Evolutionary conservation across 345 rosid genomes (phyloP), one percentile per base, ranked within the genome.

Genomic region (Excoecaria agallocha): DNA sequence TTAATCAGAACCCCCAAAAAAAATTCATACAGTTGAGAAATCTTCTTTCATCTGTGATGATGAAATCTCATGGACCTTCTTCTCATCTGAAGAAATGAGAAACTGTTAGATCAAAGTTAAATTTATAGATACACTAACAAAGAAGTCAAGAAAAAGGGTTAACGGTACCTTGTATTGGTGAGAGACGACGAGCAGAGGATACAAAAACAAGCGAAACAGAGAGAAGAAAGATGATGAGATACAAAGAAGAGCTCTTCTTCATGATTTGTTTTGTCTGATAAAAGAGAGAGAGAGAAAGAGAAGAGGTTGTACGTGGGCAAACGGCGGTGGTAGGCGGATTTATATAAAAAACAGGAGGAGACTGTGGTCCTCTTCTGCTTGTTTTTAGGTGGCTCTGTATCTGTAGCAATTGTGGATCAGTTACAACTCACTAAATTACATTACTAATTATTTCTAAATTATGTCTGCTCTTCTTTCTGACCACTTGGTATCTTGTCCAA

Each of bases 101-200:
- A 70, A 60, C 12, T 41, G 20, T 39, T 64, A 52, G 37, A 54
- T 15, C 43, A 57, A 30, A 30, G 30, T 30, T 30, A 30, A 30
- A 30, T 30, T 30, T 30, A 0, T 30, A 30, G 30, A 30, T 30
- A 30, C 2, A 30, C 45, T 6, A 22, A 5, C 54, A 7, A 12
- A 45, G 20, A n/a, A 4, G 2, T 30, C 30, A 30, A 30, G 30
- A 30, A 30, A 30, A 30, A 30, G 30, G 30, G 30, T 2, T 68
- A 4, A 50, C 2, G 12, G 12, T 16, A 81, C 87, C 83, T 77
- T 70, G 85, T 11, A 35, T 60, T 3, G 54, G 74, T 9, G 68
- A 6, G 2, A 82, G 74, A 24, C 69, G 73, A 75, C 82, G 86
- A 54, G 82, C 79, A 76, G 74, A 80, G 15, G 79, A 43, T 43